These are phyloP conservation scores for Pseudopyricularia javanii DNA, from an alignment of 2,329 filamentous ascomycete genomes.

Conservation along the genomic window DNA sequence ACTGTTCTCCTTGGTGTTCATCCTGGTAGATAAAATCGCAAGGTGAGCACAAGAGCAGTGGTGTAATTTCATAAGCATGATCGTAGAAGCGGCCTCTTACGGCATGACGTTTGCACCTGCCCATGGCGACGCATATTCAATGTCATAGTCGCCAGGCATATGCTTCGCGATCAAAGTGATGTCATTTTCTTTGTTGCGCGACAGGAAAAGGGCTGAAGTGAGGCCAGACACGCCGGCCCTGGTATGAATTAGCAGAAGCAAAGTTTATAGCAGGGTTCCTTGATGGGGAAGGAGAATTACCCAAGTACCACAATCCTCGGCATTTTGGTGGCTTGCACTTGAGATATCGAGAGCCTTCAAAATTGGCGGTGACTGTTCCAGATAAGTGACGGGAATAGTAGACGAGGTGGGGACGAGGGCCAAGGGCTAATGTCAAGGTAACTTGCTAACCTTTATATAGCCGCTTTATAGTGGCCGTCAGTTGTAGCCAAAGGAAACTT, in stretches of 20 bases:
- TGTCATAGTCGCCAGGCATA: conserved; percentile 87
- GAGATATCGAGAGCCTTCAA: too few relatives aligned
- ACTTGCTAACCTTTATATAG: too few relatives aligned
- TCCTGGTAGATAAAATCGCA: conserved; percentile 18
- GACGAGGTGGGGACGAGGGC: too few relatives aligned
- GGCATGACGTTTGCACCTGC: conserved; percentile 72
- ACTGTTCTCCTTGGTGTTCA: conserved; percentile 27
- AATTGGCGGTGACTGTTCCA: too few relatives aligned
- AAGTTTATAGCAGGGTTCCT: neutral
- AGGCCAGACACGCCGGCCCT: conserved; percentile 39
- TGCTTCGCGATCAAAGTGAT: conserved; percentile 51
- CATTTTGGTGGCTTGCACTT: conserved; percentile 16
- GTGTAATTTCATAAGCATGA: neutral
- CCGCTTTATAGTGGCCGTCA: neutral
- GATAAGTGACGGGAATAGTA: too few relatives aligned
- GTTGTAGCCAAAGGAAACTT: neutral
- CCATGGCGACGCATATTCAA: conserved; percentile 84
- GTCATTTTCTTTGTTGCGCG: conserved; percentile 27
- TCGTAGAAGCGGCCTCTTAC: conserved; percentile 26
- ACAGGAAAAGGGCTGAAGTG: conserved; percentile 35
- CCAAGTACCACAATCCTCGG: conserved; percentile 24
- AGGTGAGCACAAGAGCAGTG: neutral
- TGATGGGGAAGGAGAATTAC: conserved; percentile 10
- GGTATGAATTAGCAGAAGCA: neutral
- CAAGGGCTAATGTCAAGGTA: too few relatives aligned